A percentile compares a stretch with the other conserved stretches of the same genome.
Conservation (phyloP, 2,329 filamentous ascomycete genomes). For the Teratosphaeria nubilosa region DNA sequence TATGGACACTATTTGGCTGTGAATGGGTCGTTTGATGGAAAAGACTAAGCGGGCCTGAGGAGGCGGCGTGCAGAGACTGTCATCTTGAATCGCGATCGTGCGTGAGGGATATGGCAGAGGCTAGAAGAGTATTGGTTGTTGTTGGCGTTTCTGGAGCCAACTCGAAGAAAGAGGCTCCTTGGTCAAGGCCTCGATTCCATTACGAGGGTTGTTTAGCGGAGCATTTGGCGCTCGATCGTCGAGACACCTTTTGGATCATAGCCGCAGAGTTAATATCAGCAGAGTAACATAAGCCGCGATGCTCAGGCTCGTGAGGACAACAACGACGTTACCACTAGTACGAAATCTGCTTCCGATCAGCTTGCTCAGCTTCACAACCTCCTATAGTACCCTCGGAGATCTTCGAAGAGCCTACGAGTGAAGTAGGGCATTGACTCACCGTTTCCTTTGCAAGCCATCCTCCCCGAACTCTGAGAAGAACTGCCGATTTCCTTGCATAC, state of each 20-base stretch:
- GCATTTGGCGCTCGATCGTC: background rate
- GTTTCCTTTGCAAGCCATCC: constrained; percentile 49
- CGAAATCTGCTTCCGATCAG: constrained; percentile 44
- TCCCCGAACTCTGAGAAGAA: constrained; percentile 65
- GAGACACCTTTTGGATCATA: constrained; percentile 18
- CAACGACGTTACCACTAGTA: constrained; percentile 56
- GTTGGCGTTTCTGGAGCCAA: no score
- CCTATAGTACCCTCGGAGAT: background rate
- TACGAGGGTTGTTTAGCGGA: background rate
- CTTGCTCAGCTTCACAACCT: background rate
- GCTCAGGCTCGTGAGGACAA: constrained; percentile 52
- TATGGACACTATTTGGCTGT: background rate
- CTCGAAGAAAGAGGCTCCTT: no score
- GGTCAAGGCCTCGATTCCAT: no score
- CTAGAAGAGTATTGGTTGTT: background rate
- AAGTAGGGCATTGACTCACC: constrained; percentile 7
- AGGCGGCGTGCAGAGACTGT: background rate
- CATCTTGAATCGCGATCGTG: background rate
- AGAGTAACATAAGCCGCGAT: constrained; percentile 52
- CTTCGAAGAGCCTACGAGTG: background rate
- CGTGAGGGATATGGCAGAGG: background rate
- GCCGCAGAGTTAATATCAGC: constrained; percentile 47
- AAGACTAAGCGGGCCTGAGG: background rate
- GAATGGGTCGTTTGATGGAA: background rate
- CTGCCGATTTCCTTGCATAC: constrained; percentile 85